Conservation (phyloP, 257 asterid genomes). For the Voacanga thouarsii region DNA sequence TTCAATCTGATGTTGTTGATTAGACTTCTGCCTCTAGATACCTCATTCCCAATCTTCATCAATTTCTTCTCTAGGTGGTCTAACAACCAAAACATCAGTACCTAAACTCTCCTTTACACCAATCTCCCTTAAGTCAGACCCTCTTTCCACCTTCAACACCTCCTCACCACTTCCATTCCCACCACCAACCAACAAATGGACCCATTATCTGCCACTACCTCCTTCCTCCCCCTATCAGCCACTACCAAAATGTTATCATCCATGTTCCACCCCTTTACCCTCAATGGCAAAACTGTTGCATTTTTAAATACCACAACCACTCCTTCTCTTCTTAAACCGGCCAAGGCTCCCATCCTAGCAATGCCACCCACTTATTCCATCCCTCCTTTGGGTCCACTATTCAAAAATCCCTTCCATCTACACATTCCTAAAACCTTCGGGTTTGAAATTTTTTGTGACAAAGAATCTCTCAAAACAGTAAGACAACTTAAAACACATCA, state of each 20-base stretch:
- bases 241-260: no score
- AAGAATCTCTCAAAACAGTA: no score
- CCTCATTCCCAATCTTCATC: constrained; percentile 61
- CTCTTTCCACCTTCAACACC: constrained; percentile 64
- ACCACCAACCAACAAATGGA: constrained; percentile 59
- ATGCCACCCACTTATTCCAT: constrained; percentile 87
- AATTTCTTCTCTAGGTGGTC: no score
- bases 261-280: no score
- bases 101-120: constrained; percentile 63
- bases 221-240: no score
- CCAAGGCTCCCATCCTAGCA: constrained; percentile 82
- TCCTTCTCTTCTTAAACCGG: constrained; percentile 54
- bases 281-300: constrained; percentile 44
- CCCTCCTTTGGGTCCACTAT: constrained; percentile 66
- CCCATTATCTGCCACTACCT: constrained; percentile 49
- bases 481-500: no score
- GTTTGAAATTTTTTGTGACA: no score
- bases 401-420: no score
- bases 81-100: constrained; percentile 67
- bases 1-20: no score
- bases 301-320: constrained; percentile 59
- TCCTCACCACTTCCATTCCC: constrained; percentile 60
- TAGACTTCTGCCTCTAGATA: no score
- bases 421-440: no score
- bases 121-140: constrained; percentile 46